These are phyloP conservation scores for Xylaria sp. DNA, from an alignment of 2,329 filamentous ascomycete genomes.

Conservation along the genomic window DNA sequence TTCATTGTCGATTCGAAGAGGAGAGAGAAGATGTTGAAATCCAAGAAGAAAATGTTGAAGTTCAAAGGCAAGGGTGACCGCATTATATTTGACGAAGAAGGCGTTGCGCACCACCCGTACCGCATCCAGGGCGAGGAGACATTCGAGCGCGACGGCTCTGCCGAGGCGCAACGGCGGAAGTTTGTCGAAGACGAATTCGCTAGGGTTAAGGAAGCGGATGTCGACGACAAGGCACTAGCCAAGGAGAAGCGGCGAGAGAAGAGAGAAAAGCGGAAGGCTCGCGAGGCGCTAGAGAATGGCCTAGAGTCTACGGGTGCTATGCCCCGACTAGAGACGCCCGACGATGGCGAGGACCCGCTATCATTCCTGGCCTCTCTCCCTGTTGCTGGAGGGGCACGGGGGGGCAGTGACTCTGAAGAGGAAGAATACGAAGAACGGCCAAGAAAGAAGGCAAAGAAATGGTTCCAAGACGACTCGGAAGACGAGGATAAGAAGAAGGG, in stretches of 20 bases:
- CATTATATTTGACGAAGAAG: constrained; percentile 92
- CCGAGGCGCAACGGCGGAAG: constrained; percentile 77
- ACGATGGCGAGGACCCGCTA: constrained; percentile 64
- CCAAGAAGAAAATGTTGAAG: constrained; percentile 93
- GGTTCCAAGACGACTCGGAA: constrained; percentile 76
- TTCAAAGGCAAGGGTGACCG: constrained; percentile 89
- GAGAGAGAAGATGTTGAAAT: constrained; percentile 92
- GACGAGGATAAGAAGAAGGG: constrained; percentile 57
- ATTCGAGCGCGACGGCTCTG: constrained; percentile 79
- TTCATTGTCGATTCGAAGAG: constrained; percentile 94
- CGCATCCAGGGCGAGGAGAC: constrained; percentile 86
- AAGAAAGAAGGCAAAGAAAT: constrained; percentile 78
- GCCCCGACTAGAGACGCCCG: constrained; percentile 54
- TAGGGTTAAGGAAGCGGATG: constrained; percentile 78
- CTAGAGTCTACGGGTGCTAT: constrained; percentile 47
- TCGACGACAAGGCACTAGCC: constrained; percentile 82
- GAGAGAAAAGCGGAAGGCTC: constrained; percentile 76
- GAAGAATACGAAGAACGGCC: constrained; percentile 55
- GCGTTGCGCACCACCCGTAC: constrained; percentile 85
- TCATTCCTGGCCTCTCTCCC: constrained; percentile 69
- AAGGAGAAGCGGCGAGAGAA: constrained; percentile 84
- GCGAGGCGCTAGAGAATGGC: constrained; percentile 65
- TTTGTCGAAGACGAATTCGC: constrained; percentile 83
- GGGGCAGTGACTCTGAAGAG: constrained; percentile 51
- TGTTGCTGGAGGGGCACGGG: constrained; percentile 53